Percentiles rank a stretch among this genome's conserved stretches.
Conservation (phyloP, 352 stramenopile species). For the Pythium biforme region DNA sequence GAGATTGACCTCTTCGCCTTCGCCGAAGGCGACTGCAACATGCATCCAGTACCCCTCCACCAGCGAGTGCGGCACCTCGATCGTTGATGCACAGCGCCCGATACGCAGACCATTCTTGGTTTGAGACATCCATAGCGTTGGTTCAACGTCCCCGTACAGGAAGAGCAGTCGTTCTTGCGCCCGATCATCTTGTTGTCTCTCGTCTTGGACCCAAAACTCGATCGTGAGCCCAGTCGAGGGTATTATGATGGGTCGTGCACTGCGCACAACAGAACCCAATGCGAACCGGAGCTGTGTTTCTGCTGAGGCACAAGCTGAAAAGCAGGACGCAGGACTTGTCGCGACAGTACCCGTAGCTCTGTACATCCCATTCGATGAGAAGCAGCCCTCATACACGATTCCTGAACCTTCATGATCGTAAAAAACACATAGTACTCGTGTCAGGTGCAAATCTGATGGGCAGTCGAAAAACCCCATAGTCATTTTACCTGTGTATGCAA, state of each 20-base stretch:
- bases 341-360: background rate
- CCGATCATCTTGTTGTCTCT: background rate
- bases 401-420: constrained; percentile 28
- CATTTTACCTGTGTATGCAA: constrained; percentile 40
- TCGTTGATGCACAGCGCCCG: constrained; percentile 28
- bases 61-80: constrained; percentile 38
- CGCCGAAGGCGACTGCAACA: constrained; percentile 33
- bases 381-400: constrained; percentile 37
- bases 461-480: too few relatives aligned
- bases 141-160: constrained; percentile 28
- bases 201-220: constrained; percentile 39
- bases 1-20: constrained; percentile 22
- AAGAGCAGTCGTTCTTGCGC: constrained; percentile 31
- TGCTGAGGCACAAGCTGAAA: background rate
- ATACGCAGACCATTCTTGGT: constrained; percentile 27
- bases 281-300: constrained; percentile 39
- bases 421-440: background rate
- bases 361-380: constrained; percentile 15
- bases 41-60: constrained; percentile 34
- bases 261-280: constrained; percentile 26
- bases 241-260: constrained; percentile 27
- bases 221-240: constrained; percentile 29
- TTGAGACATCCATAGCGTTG: constrained; percentile 19
- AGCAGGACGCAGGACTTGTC: constrained; percentile 2
- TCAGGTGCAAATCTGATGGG: background rate